Conservation (phyloP, 306 rosid species). For the Vicia villosa region DNA sequence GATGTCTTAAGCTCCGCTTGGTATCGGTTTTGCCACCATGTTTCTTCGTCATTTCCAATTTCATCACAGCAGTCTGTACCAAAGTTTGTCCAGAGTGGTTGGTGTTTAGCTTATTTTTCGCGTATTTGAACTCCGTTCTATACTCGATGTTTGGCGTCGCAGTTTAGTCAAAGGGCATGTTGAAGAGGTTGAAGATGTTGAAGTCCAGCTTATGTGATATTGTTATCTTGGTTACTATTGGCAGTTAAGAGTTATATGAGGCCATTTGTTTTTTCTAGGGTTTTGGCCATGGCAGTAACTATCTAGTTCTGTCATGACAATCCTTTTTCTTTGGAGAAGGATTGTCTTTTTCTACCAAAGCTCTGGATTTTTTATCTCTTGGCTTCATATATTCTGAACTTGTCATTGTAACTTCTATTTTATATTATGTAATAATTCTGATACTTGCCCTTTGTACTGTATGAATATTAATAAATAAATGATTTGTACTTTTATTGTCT, state of each 20-base stretch:
- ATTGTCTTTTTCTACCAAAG: slow-evolving; percentile 61
- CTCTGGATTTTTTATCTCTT: slow-evolving; percentile 46
- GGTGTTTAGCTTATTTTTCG: slow-evolving; percentile 51
- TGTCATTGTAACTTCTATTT: slow-evolving; percentile 41
- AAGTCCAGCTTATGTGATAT: slow-evolving; percentile 16
- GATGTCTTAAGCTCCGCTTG: slow-evolving; percentile 53
- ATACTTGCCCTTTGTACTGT: slow-evolving; percentile 55
- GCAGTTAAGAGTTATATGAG: slow-evolving; percentile 56
- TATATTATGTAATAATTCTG: slow-evolving; percentile 43
- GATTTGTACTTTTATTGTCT: slow-evolving; percentile 9
- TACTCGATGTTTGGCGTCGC: slow-evolving; percentile 64
- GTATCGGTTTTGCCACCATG: slow-evolving; percentile 49
- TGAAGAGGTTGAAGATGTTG: too few relatives aligned
- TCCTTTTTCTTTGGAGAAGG: slow-evolving; percentile 42
- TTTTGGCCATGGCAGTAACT: slow-evolving; percentile 78
- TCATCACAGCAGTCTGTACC: slow-evolving; percentile 28
- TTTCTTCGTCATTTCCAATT: slow-evolving; percentile 19
- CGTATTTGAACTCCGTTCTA: slow-evolving; percentile 41
- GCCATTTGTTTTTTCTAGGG: slow-evolving; percentile 57
- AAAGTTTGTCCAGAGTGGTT: slow-evolving; percentile 46
- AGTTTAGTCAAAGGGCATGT: slow-evolving; percentile 58
- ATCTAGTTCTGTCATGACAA: slow-evolving; percentile 68
- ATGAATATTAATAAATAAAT: slow-evolving; percentile 50
- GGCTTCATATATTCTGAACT: slow-evolving; percentile 54
- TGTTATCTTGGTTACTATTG: slow-evolving; percentile 44